Evolutionary conservation across 768 basidiomycete genomes (phyloP).

Genomic region (Rhodotorula sphaerocarpa): DNA sequence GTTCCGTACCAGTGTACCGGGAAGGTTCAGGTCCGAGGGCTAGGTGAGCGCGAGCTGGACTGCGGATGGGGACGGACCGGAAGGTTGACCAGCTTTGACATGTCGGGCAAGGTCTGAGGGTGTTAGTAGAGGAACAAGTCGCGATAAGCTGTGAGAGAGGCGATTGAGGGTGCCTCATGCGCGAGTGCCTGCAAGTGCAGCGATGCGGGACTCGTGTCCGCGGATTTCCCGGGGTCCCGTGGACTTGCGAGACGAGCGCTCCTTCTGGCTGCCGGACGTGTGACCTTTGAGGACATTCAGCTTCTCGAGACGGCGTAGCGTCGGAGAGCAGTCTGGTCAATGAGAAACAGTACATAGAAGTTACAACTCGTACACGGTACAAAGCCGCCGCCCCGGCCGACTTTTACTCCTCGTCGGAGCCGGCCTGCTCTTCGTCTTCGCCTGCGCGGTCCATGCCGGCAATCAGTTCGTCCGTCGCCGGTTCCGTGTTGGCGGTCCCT

Average conservation of each 20-base stretch:
- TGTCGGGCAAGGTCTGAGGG: neutral
- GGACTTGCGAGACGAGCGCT: no score
- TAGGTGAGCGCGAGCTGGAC: neutral
- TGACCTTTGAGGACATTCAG: no score
- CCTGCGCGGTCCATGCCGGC: slow-evolving; percentile 22
- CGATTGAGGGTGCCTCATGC: neutral
- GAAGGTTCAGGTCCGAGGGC: no score
- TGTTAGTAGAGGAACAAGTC: no score
- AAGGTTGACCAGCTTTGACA: neutral
- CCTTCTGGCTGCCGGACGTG: no score
- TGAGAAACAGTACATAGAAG: no score
- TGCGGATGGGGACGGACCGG: neutral
- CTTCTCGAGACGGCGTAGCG: no score
- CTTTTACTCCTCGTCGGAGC: slow-evolving; percentile 16
- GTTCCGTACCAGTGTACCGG: neutral
- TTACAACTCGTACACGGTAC: neutral
- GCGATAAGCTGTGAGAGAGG: no score
- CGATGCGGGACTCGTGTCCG: neutral
- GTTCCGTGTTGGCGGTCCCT: slow-evolving; percentile 2
- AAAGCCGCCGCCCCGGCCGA: no score
- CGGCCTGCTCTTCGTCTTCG: neutral
- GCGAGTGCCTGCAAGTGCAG: neutral
- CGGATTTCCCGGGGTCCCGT: neutral
- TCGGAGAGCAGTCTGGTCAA: no score
- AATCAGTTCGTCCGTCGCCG: slow-evolving; percentile 20